Percentiles rank a stretch among this genome's conserved stretches.
These are phyloP conservation scores for Aspergillus brunneoviolaceus DNA, from an alignment of 2,329 filamentous ascomycete genomes.

Conservation along the genomic window DNA sequence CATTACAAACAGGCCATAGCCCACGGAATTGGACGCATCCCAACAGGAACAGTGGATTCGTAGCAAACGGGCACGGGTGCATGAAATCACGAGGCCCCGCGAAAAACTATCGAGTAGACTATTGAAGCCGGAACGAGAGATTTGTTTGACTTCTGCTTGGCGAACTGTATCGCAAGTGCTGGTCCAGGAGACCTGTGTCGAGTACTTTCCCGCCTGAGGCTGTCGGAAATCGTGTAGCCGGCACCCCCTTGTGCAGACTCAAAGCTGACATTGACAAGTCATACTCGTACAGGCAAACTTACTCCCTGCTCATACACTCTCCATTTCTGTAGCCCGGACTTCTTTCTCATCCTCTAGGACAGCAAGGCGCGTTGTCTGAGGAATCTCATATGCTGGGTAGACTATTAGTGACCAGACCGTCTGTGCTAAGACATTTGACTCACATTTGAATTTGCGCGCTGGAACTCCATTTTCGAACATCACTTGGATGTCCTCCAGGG, in stretches of 20 bases:
- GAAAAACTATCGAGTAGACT: neutral
- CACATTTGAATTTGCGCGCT: conserved; percentile 12
- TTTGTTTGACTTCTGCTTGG: neutral
- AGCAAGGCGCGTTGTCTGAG: neutral
- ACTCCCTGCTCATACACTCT: neutral
- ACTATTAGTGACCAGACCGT: neutral
- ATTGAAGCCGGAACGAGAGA: neutral
- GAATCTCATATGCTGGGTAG: neutral
- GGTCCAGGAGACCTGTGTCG: neutral
- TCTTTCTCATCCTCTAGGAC: neutral
- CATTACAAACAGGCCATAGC: neutral
- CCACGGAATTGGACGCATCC: neutral
- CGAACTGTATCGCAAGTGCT: neutral
- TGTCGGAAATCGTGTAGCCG: neutral
- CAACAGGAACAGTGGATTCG: neutral
- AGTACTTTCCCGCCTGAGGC: neutral
- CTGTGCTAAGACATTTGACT: neutral
- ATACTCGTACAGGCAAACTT: neutral
- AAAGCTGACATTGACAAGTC: neutral
- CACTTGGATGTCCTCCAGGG: conserved; percentile 33
- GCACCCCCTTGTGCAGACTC: neutral
- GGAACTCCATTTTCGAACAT: conserved; percentile 28
- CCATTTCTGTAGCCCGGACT: neutral
- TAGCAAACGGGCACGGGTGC: neutral
- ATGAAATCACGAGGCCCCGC: neutral